Conservation (phyloP, 305 asterid species). For the Salvia sclarea region DNA sequence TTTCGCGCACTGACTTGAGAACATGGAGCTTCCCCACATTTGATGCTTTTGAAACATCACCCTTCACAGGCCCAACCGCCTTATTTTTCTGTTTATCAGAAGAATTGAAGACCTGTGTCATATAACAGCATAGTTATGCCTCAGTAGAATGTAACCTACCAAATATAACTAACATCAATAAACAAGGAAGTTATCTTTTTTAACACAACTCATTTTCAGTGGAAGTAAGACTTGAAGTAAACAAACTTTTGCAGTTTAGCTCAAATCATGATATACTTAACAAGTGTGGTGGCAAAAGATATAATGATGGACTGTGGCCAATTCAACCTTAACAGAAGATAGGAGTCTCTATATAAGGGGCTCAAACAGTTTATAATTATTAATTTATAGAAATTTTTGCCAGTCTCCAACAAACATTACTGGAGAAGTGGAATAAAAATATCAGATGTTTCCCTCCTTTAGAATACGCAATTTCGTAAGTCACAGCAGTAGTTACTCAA, state of each 20-base stretch:
- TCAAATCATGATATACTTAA: not conserved
- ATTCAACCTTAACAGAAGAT: not conserved
- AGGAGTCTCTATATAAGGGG: not conserved
- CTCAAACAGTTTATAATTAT: not conserved
- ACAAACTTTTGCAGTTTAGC: not conserved
- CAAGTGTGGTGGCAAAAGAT: not conserved
- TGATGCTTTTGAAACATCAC: slow-evolving; percentile 53
- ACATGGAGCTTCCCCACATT: slow-evolving; percentile 76
- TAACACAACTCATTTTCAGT: not conserved
- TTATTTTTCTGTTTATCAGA: slow-evolving; percentile 75
- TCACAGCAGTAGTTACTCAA: slow-evolving; percentile 6
- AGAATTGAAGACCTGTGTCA: slow-evolving; percentile 53
- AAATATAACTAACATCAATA: slow-evolving; percentile 3
- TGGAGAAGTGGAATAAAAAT: not conserved
- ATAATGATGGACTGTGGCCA: not conserved
- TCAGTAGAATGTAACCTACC: not conserved
- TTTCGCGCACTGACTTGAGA: slow-evolving; percentile 65
- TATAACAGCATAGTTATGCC: slow-evolving; percentile 6
- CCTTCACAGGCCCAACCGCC: slow-evolving; percentile 54
- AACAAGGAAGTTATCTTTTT: not conserved
- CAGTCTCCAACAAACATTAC: not conserved
- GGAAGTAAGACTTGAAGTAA: not conserved
- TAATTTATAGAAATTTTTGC: not conserved
- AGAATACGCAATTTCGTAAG: not conserved
- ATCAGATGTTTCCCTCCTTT: not conserved